phyloP scores from a whole-genome alignment of 208 protist species.

The Leishmania arabica region DNA sequence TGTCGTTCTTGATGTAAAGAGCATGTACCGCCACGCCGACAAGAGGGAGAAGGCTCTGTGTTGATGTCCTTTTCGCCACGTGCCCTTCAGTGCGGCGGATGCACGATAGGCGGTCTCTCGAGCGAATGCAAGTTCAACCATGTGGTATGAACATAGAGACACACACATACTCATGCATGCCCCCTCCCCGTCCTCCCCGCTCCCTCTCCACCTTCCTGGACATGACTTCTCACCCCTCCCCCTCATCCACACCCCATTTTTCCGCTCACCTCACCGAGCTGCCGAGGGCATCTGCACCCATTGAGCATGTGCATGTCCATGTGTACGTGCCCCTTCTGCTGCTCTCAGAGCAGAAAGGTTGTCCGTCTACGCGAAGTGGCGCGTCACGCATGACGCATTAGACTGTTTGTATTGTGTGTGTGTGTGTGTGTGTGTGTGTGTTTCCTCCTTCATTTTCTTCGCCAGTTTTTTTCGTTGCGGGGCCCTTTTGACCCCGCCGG shows the following conservation, averaged over 20 bases:
- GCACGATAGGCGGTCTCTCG: not conserved
- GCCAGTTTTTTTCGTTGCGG: too few species aligned
- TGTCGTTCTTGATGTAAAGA: not conserved
- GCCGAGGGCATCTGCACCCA: not conserved
- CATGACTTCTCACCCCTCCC: not conserved
- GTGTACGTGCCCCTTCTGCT: not conserved
- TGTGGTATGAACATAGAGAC: not conserved
- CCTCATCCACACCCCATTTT: not conserved
- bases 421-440: not conserved
- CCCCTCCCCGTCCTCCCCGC: not conserved
- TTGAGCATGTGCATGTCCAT: not conserved
- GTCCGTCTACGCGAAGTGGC: not conserved
- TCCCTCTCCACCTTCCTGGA: not conserved
- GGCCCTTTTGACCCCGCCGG: not conserved
- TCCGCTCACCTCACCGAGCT: not conserved
- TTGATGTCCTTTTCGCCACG: not conserved
- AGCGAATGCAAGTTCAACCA: not conserved
- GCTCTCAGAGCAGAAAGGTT: not conserved
- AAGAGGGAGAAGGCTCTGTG: not conserved
- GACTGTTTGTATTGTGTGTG: not conserved
- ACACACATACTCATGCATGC: not conserved
- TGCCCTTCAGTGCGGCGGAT: not conserved
- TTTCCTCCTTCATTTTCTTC: not conserved
- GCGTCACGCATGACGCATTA: not conserved
- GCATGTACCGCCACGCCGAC: not conserved